Percentiles rank a stretch among this genome's conserved stretches.
phyloP scores from a whole-genome alignment of 306 rosid genomes.

The Hippophae gyantsensis region DNA sequence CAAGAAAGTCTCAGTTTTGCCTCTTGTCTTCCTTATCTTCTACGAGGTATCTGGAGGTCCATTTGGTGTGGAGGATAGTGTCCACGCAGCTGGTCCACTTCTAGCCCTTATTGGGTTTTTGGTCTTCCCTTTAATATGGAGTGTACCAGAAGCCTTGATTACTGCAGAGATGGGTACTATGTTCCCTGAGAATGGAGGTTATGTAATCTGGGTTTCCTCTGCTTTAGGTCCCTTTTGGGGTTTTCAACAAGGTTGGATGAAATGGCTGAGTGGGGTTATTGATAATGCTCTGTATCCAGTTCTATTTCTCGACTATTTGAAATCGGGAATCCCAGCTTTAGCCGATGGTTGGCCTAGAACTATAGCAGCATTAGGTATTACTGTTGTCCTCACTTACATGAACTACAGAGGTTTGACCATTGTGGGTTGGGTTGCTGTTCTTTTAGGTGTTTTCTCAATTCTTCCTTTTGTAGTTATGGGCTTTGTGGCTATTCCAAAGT shows the following conservation, averaged over 20 bases:
- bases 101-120: conserved; percentile 47
- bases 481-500: conserved; percentile 36
- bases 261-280: conserved; percentile 68
- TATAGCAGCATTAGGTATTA: conserved; percentile 28
- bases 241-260: conserved; percentile 63
- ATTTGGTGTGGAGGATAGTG: conserved; percentile 56
- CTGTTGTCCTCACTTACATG: conserved; percentile 44
- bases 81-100: conserved; percentile 53
- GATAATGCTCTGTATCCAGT: conserved; percentile 60
- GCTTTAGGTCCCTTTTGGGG: conserved; percentile 63
- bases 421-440: conserved; percentile 53
- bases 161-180: conserved; percentile 62
- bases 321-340: conserved; percentile 43
- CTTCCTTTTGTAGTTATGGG: conserved; percentile 61
- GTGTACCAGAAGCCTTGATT: conserved; percentile 56
- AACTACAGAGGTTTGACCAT: conserved; percentile 56
- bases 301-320: conserved; percentile 51
- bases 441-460: conserved; percentile 50
- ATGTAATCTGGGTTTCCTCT: conserved; percentile 64
- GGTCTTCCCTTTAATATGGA: conserved; percentile 49
- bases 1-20: neutral
- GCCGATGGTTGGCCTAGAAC: conserved; percentile 42
- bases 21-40: conserved; percentile 12
- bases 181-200: conserved; percentile 69
- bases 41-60: conserved; percentile 69